phyloP scores from a whole-genome alignment of 2,329 filamentous ascomycete species.

The Pestalotiopsis sp. region DNA sequence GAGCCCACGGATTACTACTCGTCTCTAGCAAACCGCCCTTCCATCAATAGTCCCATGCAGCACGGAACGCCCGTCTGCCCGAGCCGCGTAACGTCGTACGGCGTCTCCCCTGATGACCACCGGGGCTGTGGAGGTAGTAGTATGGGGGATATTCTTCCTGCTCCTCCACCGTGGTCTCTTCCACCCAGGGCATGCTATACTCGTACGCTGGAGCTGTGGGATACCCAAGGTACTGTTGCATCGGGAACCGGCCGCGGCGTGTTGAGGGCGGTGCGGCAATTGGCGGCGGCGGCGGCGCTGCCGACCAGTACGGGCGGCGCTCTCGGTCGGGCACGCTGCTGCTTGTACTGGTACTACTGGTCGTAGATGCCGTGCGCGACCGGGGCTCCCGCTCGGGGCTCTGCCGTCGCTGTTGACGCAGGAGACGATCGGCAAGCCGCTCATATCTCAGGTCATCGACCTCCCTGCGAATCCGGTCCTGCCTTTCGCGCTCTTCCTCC shows the following conservation, averaged over 20 bases:
- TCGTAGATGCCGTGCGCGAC: background rate
- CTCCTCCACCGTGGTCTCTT: conserved; percentile 5
- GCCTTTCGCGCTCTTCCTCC: background rate
- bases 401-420: background rate
- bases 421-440: background rate
- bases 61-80: background rate
- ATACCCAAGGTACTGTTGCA: background rate
- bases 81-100: conserved; percentile 4
- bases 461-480: background rate
- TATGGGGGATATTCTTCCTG: conserved; percentile 1
- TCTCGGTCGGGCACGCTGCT: background rate
- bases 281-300: too few species aligned
- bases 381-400: background rate
- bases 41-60: conserved; percentile 6
- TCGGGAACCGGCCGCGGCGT: background rate
- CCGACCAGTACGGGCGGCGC: background rate
- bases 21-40: background rate
- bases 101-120: background rate
- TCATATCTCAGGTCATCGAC: background rate
- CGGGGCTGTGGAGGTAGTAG: background rate
- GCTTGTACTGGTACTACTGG: background rate
- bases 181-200: conserved; percentile 3
- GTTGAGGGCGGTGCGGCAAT: background rate
- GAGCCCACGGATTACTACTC: background rate
- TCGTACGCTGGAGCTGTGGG: background rate